A percentile compares a stretch with the other conserved stretches of the same genome.
These are phyloP conservation scores for Aspergillus thermomutatus DNA, from an alignment of 2,329 filamentous ascomycete species.

Conservation along the genomic window DNA sequence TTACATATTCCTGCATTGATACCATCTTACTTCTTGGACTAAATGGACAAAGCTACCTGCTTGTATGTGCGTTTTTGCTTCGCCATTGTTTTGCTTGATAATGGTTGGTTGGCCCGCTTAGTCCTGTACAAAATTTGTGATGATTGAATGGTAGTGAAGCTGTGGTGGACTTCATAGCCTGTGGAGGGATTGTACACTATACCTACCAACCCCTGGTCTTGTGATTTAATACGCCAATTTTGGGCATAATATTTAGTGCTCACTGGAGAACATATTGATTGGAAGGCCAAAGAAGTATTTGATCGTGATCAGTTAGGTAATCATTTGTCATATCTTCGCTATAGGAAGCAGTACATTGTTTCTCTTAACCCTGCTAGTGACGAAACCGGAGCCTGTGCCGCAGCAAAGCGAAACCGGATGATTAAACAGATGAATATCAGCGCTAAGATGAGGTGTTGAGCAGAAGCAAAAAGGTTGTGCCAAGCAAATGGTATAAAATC, in stretches of 20 bases:
- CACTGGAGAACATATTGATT: neutral
- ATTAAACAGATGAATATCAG: slow-evolving; percentile 5
- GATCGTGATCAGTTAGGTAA: slow-evolving; percentile 17
- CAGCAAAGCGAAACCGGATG: slow-evolving; percentile 1
- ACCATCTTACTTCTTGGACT: neutral
- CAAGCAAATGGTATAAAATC: slow-evolving; percentile 29
- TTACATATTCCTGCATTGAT: neutral
- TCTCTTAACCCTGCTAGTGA: neutral
- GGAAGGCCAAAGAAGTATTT: neutral
- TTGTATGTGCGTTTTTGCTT: neutral
- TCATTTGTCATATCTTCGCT: slow-evolving; percentile 30
- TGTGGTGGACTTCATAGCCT: neutral
- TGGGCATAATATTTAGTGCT: neutral
- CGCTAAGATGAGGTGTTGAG: slow-evolving; percentile 4
- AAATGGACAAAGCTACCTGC: neutral
- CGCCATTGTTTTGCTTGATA: neutral
- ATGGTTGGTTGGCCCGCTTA: neutral
- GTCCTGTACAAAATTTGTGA: neutral
- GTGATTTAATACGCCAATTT: neutral
- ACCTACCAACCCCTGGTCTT: neutral
- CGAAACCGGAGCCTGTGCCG: neutral
- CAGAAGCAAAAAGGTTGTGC: slow-evolving; percentile 5
- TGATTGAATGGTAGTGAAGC: neutral
- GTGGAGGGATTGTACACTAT: neutral
- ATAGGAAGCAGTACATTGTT: neutral